phyloP scores from a whole-genome alignment of 2,329 filamentous ascomycete genomes.

The Tolypocladium tundrense region DNA sequence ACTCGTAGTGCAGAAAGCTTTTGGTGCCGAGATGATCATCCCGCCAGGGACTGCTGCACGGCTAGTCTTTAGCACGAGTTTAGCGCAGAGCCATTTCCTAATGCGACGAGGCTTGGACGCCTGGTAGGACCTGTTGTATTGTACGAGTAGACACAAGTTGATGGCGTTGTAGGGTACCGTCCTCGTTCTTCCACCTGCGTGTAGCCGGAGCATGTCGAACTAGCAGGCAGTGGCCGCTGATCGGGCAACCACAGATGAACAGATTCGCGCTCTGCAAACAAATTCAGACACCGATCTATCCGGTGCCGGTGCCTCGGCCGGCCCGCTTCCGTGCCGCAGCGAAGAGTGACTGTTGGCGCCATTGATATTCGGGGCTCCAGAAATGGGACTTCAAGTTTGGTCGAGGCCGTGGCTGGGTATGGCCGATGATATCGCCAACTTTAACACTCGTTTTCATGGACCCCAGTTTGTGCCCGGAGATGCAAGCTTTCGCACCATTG shows the following conservation, averaged over 20 bases:
- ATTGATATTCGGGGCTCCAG: background rate
- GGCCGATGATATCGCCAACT: background rate
- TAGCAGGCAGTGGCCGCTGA: background rate
- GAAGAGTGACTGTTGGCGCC: background rate
- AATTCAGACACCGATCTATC: background rate
- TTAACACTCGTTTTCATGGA: background rate
- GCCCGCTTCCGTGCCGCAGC: background rate
- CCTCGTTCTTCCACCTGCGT: background rate
- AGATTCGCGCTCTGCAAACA: background rate
- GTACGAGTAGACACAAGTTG: too few species aligned
- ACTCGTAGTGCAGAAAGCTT: background rate
- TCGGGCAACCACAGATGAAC: too few species aligned
- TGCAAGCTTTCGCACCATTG: background rate
- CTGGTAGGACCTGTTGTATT: background rate
- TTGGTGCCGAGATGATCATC: background rate
- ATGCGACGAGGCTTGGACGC: background rate
- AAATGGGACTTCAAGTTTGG: background rate
- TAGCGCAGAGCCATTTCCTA: background rate
- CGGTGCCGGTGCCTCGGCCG: background rate
- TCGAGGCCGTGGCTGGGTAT: background rate
- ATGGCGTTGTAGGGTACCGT: background rate
- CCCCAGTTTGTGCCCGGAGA: background rate
- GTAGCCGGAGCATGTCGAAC: background rate
- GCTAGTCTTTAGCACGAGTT: background rate
- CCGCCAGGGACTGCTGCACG: background rate